These are phyloP conservation scores for Trichosporon faecale DNA, from an alignment of 1,284 basidiomycete genomes.

Conservation along the genomic window DNA sequence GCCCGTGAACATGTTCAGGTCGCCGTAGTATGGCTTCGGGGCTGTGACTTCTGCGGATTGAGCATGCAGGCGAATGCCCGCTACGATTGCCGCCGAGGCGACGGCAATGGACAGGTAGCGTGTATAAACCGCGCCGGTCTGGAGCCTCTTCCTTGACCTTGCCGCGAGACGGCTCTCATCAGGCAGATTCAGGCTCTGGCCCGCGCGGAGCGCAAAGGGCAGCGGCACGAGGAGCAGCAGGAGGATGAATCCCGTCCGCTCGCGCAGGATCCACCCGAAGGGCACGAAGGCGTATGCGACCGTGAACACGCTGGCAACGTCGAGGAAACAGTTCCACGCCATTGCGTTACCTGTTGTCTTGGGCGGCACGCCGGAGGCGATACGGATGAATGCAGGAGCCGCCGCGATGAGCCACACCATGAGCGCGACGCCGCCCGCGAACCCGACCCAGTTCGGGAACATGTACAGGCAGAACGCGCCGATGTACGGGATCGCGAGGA, in stretches of 20 bases:
- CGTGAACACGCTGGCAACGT: conserved; percentile 71
- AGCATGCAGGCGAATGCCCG: background rate
- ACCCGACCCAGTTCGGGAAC: conserved; percentile 70
- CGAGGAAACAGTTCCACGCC: conserved; percentile 64
- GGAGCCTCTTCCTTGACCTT: conserved; percentile 24
- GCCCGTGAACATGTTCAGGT: conserved; percentile 68
- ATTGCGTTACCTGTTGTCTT: conserved; percentile 61
- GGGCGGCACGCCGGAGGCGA: conserved; percentile 43
- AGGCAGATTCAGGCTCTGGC: conserved; percentile 24
- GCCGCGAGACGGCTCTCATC: conserved; percentile 19
- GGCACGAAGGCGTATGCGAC: conserved; percentile 95
- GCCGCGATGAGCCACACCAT: conserved; percentile 67
- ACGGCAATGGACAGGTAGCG: conserved; percentile 44
- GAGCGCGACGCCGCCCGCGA: conserved; percentile 65
- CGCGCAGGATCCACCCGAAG: conserved; percentile 71
- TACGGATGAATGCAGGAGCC: conserved; percentile 59
- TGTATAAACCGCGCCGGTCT: conserved; percentile 28
- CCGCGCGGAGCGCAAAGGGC: conserved; percentile 17
- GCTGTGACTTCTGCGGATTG: background rate
- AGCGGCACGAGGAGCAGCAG: conserved; percentile 29
- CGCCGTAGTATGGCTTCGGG: conserved; percentile 61
- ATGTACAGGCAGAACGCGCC: conserved; percentile 60
- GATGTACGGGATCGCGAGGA: conserved; percentile 13
- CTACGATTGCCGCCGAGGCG: conserved; percentile 20
- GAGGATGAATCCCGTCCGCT: conserved; percentile 67